phyloP scores from a whole-genome alignment of 1,139 yeast genomes.

The Zhuliangozyma blackwelliae region DNA sequence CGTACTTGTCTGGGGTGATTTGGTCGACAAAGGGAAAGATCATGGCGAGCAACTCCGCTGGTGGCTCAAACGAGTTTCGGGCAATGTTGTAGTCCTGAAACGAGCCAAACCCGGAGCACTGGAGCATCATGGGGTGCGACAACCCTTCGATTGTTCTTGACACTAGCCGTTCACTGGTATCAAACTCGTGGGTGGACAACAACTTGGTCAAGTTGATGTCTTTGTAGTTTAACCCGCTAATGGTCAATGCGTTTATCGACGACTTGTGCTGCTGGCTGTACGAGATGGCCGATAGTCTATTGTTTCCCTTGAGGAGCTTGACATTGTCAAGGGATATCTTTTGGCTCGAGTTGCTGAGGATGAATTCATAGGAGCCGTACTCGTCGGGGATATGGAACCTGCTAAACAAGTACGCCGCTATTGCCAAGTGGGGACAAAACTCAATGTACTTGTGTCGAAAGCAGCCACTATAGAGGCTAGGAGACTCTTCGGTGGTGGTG shows the following conservation, averaged over 20 bases:
- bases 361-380: constrained; percentile 22
- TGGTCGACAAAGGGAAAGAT: constrained; percentile 29
- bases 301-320: constrained; percentile 24
- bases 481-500: constrained; percentile 1
- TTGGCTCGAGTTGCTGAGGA: constrained; percentile 7
- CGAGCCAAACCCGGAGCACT: constrained; percentile 23
- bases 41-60: constrained; percentile 19
- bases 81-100: constrained; percentile 16
- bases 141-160: constrained; percentile 13
- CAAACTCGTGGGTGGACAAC: constrained; percentile 14
- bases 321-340: constrained; percentile 16
- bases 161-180: constrained; percentile 10
- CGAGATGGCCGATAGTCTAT: constrained; percentile 20
- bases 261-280: constrained; percentile 29
- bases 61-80: constrained; percentile 25
- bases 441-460: constrained; percentile 25
- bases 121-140: constrained; percentile 14
- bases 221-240: constrained; percentile 19
- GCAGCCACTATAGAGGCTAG: constrained; percentile 18
- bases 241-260: constrained; percentile 18
- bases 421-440: constrained; percentile 27
- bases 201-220: constrained; percentile 19
- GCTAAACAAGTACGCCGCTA: constrained; percentile 27
- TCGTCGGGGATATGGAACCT: constrained; percentile 29
- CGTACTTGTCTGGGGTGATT: constrained; percentile 4